Base-by-base conservation (phyloP, 768 basidiomycete genomes). In the Trametopsis cervina region DNA sequence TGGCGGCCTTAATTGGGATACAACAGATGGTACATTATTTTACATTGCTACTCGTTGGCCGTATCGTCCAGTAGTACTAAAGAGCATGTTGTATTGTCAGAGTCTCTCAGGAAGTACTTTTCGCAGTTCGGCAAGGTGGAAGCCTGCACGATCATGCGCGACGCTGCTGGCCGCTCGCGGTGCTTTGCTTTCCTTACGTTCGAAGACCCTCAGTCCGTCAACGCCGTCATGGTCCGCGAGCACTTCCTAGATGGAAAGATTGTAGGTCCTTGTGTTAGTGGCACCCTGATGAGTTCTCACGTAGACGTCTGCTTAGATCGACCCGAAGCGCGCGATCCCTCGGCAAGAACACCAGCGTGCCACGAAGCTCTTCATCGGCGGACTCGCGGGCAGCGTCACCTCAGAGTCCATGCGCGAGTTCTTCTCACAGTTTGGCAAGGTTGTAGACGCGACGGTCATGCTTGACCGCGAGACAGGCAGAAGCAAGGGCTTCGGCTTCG, bases 1-100 rank as follows among this genome's bases (percentile, higher is more conserved):
- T 64, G 96, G 96, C 54, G 96, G 96, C 56, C 76, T 99, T 56
- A 96, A 98, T 72, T 99, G 96, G 96, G 95, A 98, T 69, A 98
- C 96, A 60, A 95, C 91, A 65, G 96, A 98, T 77, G 95, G 96
- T 99, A 80, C 68, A 60, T 62, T 79, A 66, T 47, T 55, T 42
- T 57, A 57, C 47, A 61, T 63, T 58, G 56, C 66, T 68, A 67
- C 66, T 63, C 66, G 59, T 66, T 52, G 58, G 63, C 46, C 58
- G 50, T 57, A 52, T 54, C 57, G 55, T 59, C 55, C 68, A 61
- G 69, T 73, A 73, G 72, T 71, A 66, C 67, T 76, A 62, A 71
- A 62, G 53, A 65, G 60, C 51, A 51, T 25, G 54, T 60, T 54
- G 54, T 67, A 57, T 35, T 53, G 57, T 58, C 69, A 88, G 88